A percentile compares a stretch with the other conserved stretches of the same genome.
Evolutionary conservation across 306 rosid genomes (phyloP).

Genomic region (Hippophae rhamnoides): DNA sequence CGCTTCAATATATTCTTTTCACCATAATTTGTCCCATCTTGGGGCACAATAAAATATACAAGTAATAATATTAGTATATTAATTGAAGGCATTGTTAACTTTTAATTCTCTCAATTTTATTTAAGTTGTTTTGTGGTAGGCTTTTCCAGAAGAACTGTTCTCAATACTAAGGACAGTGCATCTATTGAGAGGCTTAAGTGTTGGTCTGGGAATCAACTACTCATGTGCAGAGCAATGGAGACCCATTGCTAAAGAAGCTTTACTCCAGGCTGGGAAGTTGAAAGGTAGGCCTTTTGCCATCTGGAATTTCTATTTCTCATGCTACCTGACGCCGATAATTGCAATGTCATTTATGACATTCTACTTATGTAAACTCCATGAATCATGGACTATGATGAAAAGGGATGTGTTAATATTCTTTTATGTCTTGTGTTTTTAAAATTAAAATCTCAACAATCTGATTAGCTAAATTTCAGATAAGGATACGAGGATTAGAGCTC

Average conservation of each 20-base stretch:
- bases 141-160: constrained; percentile 93
- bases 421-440: not conserved
- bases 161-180: constrained; percentile 89
- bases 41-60: no score
- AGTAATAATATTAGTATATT: not conserved
- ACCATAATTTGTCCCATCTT: no score
- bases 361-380: no score
- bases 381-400: no score
- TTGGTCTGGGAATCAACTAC: constrained; percentile 89
- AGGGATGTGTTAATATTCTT: no score
- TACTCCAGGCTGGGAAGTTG: constrained; percentile 56
- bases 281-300: constrained; percentile 35
- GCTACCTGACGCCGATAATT: no score
- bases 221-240: constrained; percentile 97
- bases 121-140: constrained; percentile 29
- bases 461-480: constrained; percentile 11
- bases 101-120: constrained; percentile 5
- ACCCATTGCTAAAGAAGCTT: constrained; percentile 87
- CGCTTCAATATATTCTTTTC: no score
- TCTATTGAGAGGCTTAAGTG: constrained; percentile 89
- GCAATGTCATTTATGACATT: no score
- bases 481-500: constrained; percentile 9
- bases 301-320: no score
- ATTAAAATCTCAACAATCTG: not conserved
- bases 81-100: not conserved